Evolutionary conservation across 768 basidiomycete species (phyloP).

Genomic region (Pleurotus ostreatus): DNA sequence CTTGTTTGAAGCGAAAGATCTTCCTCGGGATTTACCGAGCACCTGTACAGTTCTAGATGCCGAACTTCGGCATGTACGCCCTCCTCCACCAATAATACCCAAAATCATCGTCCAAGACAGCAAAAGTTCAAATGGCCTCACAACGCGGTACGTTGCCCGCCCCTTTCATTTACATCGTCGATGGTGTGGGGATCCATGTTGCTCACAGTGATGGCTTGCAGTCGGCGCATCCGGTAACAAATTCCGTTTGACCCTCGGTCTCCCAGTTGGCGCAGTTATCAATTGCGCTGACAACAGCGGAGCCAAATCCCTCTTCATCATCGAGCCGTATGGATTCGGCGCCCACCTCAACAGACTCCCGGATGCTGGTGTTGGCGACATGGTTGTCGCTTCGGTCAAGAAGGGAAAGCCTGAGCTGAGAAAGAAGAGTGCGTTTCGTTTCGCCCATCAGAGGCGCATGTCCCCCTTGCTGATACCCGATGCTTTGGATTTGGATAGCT

Average conservation of each 20-base stretch:
- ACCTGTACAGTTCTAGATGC: conserved; percentile 7
- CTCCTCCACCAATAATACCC: not conserved
- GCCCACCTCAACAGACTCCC: conserved; percentile 96
- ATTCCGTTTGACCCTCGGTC: conserved; percentile 92
- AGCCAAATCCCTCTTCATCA: conserved; percentile 92
- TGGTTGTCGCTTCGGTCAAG: conserved; percentile 97
- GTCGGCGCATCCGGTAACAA: conserved; percentile 81
- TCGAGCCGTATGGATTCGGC: conserved; percentile 94
- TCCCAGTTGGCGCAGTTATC: conserved; percentile 90
- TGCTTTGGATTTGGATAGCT: conserved; percentile 42
- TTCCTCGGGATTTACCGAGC: not conserved
- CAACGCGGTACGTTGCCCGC: conserved; percentile 1
- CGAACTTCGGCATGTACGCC: conserved; percentile 2
- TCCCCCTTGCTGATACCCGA: not conserved
- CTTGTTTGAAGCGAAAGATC: not conserved
- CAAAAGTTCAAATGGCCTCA: conserved; percentile 5
- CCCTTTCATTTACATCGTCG: not conserved
- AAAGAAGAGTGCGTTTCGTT: conserved; percentile 85
- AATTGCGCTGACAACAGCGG: conserved; percentile 99
- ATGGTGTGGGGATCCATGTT: not conserved
- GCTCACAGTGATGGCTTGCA: conserved; percentile 32
- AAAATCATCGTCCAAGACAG: not conserved
- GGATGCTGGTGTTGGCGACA: conserved; percentile 92
- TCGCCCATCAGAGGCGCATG: no score
- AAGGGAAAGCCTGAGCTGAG: conserved; percentile 99